These are phyloP conservation scores for Neurospora sp. DNA, from an alignment of 495 filamentous ascomycete species.

Conservation along the genomic window DNA sequence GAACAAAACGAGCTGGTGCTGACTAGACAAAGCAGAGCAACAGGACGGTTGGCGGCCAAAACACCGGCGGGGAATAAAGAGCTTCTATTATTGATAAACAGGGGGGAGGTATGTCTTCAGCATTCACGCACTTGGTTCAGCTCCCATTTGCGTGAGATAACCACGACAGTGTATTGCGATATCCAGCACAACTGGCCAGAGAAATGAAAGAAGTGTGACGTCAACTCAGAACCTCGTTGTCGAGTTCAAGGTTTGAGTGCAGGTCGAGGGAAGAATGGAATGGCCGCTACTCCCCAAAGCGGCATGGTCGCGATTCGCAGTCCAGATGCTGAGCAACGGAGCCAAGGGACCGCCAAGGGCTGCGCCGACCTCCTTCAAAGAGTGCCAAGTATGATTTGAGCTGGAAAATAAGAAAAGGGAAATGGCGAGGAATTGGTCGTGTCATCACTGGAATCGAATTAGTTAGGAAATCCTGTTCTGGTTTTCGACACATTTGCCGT, in stretches of 20 bases:
- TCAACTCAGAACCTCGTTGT: neutral
- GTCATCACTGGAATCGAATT: neutral
- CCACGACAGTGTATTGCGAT: neutral
- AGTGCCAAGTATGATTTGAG: neutral
- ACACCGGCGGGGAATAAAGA: neutral
- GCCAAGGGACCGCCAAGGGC: neutral
- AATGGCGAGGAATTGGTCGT: neutral
- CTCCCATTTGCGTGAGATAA: neutral
- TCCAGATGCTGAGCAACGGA: neutral
- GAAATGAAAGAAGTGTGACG: neutral
- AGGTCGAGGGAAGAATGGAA: neutral
- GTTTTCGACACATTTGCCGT: neutral
- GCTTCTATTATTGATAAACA: neutral
- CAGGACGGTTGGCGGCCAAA: neutral
- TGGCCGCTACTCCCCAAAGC: neutral
- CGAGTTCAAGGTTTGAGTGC: neutral
- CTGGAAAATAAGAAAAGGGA: neutral
- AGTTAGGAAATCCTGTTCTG: neutral
- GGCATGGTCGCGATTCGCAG: neutral
- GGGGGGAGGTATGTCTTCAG: neutral
- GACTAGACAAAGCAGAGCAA: neutral
- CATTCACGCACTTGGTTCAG: neutral
- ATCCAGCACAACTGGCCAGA: neutral
- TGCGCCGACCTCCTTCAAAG: neutral
- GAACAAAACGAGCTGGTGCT: neutral